These are phyloP conservation scores for Oryza brachyantha DNA, from an alignment of 176 grass and related monocot genomes.

Conservation along the genomic window DNA sequence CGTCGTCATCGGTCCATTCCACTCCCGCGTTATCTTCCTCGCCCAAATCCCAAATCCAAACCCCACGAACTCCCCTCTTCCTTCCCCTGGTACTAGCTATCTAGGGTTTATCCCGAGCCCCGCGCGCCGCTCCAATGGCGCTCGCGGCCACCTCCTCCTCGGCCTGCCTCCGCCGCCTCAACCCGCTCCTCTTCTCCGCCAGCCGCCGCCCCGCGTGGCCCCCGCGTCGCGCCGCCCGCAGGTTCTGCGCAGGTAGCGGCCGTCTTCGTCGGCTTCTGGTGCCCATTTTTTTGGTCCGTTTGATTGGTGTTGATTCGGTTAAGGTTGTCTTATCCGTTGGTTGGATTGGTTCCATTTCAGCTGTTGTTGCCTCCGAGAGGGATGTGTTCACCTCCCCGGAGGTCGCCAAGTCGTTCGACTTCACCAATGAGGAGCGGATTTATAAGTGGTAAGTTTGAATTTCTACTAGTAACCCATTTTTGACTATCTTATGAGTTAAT, in stretches of 20 bases:
- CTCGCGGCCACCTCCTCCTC: conserved; percentile 53
- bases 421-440: conserved; percentile 82
- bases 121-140: conserved; percentile 56
- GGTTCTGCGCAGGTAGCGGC: conserved; percentile 57
- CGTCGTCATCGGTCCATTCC: not conserved
- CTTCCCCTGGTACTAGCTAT: no score
- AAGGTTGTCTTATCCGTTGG: not conserved
- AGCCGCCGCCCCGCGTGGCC: conserved; percentile 38
- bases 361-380: conserved; percentile 47
- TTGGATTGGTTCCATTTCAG: conserved; percentile 30
- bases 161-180: conserved; percentile 56
- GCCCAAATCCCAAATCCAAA: conserved; percentile 37
- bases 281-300: not conserved
- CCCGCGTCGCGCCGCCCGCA: conserved; percentile 42
- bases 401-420: conserved; percentile 83
- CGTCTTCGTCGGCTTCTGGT: not conserved
- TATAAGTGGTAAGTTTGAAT: conserved; percentile 76
- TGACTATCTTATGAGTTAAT: not conserved
- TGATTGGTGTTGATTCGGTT: not conserved
- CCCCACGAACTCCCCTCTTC: conserved; percentile 12
- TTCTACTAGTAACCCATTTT: not conserved
- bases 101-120: conserved; percentile 44
- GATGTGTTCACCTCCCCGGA: conserved; percentile 86
- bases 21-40: conserved; percentile 57
- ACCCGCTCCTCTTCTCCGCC: conserved; percentile 52